A percentile compares a stretch with the other conserved stretches of the same genome.
Conservation (phyloP, 306 rosid species). For the Vachellia pachyceras region DNA sequence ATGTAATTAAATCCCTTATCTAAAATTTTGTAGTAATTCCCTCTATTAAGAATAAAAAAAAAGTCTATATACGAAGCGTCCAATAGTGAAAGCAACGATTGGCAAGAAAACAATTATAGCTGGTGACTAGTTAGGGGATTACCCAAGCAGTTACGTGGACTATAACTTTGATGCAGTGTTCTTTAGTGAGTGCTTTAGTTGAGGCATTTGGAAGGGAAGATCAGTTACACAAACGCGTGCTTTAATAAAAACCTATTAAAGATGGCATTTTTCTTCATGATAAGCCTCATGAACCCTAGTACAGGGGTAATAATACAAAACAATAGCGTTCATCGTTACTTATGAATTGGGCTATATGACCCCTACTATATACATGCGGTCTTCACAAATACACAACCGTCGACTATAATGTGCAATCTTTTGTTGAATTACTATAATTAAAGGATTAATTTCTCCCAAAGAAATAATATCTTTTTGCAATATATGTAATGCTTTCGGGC, state of each 20-base stretch:
- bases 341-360: neutral
- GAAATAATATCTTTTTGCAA: too few relatives aligned
- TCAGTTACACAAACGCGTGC: neutral
- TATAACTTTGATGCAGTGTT: neutral
- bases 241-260: neutral
- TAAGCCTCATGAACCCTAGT: neutral
- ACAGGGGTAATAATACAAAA: neutral
- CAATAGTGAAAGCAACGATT: too few relatives aligned
- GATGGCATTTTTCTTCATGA: neutral
- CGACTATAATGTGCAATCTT: neutral
- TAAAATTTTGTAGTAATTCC: too few relatives aligned
- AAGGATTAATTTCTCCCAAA: too few relatives aligned
- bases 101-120: neutral
- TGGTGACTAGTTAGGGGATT: neutral
- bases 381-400: neutral
- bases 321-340: neutral
- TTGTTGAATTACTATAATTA: too few relatives aligned
- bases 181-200: neutral
- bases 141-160: neutral
- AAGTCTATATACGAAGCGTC: too few relatives aligned
- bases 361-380: neutral
- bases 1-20: too few relatives aligned
- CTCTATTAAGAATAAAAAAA: too few relatives aligned
- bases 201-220: neutral
- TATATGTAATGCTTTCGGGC: too few relatives aligned